Conservation (phyloP, 495 filamentous ascomycete species). For the Ramalina intermedia region DNA sequence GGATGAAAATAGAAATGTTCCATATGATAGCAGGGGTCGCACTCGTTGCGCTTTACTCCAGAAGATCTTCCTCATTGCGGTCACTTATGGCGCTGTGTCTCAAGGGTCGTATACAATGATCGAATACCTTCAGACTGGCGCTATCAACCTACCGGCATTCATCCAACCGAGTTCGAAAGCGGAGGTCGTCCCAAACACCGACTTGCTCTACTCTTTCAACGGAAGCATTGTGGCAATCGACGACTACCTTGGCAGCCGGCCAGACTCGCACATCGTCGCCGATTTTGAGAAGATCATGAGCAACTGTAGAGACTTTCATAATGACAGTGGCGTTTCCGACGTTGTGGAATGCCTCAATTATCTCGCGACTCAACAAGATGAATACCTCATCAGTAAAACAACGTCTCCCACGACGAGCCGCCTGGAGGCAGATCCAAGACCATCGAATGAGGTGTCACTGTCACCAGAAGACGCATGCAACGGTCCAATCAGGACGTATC, state of each 20-base stretch:
- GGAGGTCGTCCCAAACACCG: neutral
- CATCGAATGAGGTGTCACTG: slow-evolving; percentile 17
- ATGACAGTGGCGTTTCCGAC: slow-evolving; percentile 33
- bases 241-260: slow-evolving; percentile 34
- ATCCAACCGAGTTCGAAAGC: neutral
- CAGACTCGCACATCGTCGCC: slow-evolving; percentile 35
- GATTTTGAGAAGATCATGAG: slow-evolving; percentile 35
- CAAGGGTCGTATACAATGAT: neutral
- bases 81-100: slow-evolving; percentile 2
- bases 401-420: neutral
- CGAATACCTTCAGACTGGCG: neutral
- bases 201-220: slow-evolving; percentile 23
- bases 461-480: slow-evolving; percentile 30
- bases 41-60: neutral
- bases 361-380: slow-evolving; percentile 28
- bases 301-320: slow-evolving; percentile 32
- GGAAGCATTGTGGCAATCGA: slow-evolving; percentile 33
- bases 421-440: neutral
- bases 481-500: slow-evolving; percentile 40
- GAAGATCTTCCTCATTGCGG: neutral
- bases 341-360: slow-evolving; percentile 29
- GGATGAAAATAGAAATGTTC: neutral
- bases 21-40: neutral
- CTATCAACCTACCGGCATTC: neutral
- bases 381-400: slow-evolving; percentile 32